phyloP scores from a whole-genome alignment of 73 alveolate species.

The Paramecium bursaria region DNA sequence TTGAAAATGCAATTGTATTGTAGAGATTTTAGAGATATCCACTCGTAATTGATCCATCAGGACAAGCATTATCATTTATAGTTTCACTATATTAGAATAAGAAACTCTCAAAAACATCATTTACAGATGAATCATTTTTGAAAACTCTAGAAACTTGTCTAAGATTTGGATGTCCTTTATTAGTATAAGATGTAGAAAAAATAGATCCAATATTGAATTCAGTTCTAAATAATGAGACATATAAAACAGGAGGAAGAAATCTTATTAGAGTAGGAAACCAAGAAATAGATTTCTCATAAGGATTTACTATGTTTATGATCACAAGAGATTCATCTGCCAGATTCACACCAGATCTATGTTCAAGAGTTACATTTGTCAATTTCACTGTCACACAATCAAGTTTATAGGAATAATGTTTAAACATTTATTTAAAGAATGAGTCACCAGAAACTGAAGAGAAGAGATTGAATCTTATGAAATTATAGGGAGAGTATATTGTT shows the following conservation, averaged over 20 bases:
- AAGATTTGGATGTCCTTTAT: slow-evolving; percentile 98
- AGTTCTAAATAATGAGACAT: slow-evolving; percentile 97
- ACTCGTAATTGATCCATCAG: slow-evolving; percentile 98
- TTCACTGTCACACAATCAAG: slow-evolving; percentile 99
- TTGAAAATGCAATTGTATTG: slow-evolving; percentile 98
- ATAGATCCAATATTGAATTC: slow-evolving; percentile 99
- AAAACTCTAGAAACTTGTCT: slow-evolving; percentile 98
- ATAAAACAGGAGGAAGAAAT: slow-evolving; percentile 98
- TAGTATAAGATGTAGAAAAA: slow-evolving; percentile 98
- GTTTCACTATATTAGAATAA: slow-evolving; percentile 82
- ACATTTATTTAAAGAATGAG: slow-evolving; percentile 95
- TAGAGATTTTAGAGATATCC: slow-evolving; percentile 98
- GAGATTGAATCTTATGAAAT: slow-evolving; percentile 65
- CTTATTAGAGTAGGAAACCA: slow-evolving; percentile 98
- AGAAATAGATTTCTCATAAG: slow-evolving; percentile 98
- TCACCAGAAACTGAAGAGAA: slow-evolving; percentile 95
- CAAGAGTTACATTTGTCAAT: slow-evolving; percentile 99
- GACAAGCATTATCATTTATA: slow-evolving; percentile 90
- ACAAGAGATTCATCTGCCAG: slow-evolving; percentile 93
- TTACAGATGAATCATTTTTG: slow-evolving; percentile 95
- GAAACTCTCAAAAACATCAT: slow-evolving; percentile 95
- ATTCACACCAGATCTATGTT: slow-evolving; percentile 99
- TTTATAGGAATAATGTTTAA: slow-evolving; percentile 95
- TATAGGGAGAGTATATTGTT: slow-evolving; percentile 74
- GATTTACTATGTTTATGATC: slow-evolving; percentile 97